Conservation (phyloP, 345 rosid species). For the thale cress (Arabidopsis thaliana) region DNA sequence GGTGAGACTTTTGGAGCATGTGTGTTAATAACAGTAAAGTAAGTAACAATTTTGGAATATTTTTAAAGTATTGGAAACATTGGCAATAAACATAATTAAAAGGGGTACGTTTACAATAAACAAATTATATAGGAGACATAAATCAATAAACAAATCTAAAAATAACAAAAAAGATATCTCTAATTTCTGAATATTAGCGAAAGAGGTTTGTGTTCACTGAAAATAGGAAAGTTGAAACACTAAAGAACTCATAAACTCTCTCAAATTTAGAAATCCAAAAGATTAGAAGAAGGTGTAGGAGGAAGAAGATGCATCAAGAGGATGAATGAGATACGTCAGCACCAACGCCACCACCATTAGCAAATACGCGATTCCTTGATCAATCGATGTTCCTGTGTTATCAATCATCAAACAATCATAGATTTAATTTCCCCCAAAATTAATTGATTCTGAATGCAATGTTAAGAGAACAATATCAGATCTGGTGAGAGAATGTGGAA, state of each 20-base stretch:
- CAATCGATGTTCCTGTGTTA: constrained; percentile 64
- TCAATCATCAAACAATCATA: not conserved
- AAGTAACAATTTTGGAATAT: not conserved
- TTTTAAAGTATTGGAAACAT: not conserved
- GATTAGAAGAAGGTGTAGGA: constrained; percentile 18
- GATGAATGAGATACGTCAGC: constrained; percentile 69
- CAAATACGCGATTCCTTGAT: constrained; percentile 71
- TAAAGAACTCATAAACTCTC: not conserved
- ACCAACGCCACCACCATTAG: constrained; percentile 67
- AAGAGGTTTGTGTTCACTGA: not conserved
- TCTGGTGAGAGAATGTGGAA: not conserved
- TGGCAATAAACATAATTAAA: not conserved
- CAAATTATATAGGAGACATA: not conserved
- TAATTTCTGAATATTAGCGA: not conserved
- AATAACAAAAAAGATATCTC: not conserved
- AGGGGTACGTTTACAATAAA: not conserved
- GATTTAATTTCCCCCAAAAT: not conserved
- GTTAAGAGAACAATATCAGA: not conserved
- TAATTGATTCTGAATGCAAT: constrained; percentile 1
- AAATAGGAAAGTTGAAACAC: not conserved
- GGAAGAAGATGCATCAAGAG: constrained; percentile 53
- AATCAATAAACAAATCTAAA: not conserved
- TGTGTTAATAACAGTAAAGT: too few species aligned
- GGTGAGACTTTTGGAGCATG: not conserved
- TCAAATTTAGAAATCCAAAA: not conserved